Evolutionary conservation across 1,284 basidiomycete species (phyloP).

Genomic region (Cystobasidium sp.): DNA sequence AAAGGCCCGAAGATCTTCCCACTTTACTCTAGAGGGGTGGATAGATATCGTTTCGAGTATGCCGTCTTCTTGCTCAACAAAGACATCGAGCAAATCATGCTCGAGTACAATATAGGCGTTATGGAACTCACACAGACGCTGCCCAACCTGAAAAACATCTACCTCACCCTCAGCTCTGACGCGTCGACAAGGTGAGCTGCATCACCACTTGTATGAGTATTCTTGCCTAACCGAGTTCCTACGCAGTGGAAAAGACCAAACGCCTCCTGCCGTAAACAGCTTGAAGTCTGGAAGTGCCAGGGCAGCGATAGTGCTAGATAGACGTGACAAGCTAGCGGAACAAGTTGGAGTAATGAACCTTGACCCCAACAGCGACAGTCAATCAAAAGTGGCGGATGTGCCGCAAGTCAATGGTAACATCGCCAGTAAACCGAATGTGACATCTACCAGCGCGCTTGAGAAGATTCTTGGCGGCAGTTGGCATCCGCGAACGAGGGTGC

Average conservation of each 20-base stretch:
- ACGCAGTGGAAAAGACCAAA: not conserved
- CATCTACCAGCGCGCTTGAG: slow-evolving; percentile 15
- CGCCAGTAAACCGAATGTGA: not conserved
- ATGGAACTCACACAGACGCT: slow-evolving; percentile 93
- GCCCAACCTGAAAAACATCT: slow-evolving; percentile 67
- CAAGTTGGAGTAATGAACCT: too few species aligned
- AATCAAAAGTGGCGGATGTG: not conserved
- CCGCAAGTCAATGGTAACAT: not conserved
- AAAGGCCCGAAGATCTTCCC: slow-evolving; percentile 93
- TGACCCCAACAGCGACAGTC: not conserved
- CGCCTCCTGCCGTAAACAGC: too few species aligned
- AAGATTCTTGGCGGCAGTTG: slow-evolving; percentile 15
- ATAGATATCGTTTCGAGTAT: slow-evolving; percentile 96
- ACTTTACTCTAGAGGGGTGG: slow-evolving; percentile 89
- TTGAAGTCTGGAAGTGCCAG: too few species aligned
- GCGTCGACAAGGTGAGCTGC: slow-evolving; percentile 16
- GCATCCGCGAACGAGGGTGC: not conserved
- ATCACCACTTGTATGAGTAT: not conserved
- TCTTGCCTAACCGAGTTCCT: not conserved
- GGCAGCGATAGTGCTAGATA: too few species aligned
- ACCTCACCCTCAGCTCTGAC: slow-evolving; percentile 43
- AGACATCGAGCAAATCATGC: slow-evolving; percentile 91
- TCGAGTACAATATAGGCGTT: slow-evolving; percentile 79
- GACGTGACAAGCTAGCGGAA: too few species aligned
- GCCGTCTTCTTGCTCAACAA: slow-evolving; percentile 97